A percentile compares a stretch with the other conserved stretches of the same genome.
Conservation (phyloP, 345 rosid genomes). For the Cardamine resedifolia region DNA sequence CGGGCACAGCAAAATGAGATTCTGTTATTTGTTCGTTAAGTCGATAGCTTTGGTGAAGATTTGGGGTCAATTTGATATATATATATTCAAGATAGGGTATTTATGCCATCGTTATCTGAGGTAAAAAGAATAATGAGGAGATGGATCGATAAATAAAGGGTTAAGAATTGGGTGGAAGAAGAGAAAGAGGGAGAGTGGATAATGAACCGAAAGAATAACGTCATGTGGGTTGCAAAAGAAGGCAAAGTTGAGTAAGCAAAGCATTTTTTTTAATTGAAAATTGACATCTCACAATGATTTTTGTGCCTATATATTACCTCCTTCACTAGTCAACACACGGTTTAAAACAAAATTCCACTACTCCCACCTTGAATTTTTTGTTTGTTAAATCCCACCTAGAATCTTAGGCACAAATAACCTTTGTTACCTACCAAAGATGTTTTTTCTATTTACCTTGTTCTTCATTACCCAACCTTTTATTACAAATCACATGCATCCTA, state of each 20-base stretch:
- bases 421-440: neutral
- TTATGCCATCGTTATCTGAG: neutral
- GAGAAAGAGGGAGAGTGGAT: too few species aligned
- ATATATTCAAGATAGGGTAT: slow-evolving; percentile 2
- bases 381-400: neutral
- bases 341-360: neutral
- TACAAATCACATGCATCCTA: neutral
- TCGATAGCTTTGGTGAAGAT: neutral
- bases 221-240: slow-evolving; percentile 28
- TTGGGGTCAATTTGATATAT: slow-evolving; percentile 2
- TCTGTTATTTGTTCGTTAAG: neutral
- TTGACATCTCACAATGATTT: slow-evolving; percentile 25
- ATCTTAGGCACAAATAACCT: neutral
- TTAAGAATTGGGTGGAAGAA: neutral
- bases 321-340: slow-evolving; percentile 18
- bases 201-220: too few species aligned
- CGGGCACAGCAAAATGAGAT: slow-evolving; percentile 6
- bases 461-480: too few species aligned
- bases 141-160: too few species aligned
- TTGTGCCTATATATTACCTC: neutral
- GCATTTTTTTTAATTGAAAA: slow-evolving; percentile 16
- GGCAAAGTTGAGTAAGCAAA: slow-evolving; percentile 23
- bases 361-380: neutral
- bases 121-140: neutral
- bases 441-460: too few species aligned